A percentile compares a stretch with the other conserved stretches of the same genome.
Conservation (phyloP, 169 alveolate species). For the Eimeria zaria region DNA sequence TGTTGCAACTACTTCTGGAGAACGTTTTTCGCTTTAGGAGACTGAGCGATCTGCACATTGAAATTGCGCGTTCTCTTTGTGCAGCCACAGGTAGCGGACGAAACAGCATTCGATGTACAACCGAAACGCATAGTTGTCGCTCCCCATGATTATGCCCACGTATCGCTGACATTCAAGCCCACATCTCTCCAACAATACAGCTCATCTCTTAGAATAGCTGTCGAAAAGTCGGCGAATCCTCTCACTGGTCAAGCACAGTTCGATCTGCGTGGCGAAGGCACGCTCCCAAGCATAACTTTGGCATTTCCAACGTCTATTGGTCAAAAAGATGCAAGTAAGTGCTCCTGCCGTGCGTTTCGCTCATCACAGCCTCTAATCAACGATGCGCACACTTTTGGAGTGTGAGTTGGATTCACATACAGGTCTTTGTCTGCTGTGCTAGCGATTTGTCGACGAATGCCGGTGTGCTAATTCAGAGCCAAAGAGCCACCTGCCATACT, state of each 20-base stretch:
- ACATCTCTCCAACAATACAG: slow-evolving; percentile 94
- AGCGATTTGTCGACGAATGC: neutral
- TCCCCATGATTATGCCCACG: slow-evolving; percentile 94
- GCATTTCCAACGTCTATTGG: slow-evolving; percentile 46
- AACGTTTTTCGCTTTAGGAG: neutral
- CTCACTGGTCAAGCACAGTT: slow-evolving; percentile 89
- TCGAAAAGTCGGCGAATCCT: slow-evolving; percentile 90
- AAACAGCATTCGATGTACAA: slow-evolving; percentile 93
- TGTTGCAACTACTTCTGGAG: neutral
- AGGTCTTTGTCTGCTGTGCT: neutral
- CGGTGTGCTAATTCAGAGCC: slow-evolving; percentile 7
- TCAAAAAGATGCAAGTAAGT: slow-evolving; percentile 42
- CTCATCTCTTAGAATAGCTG: slow-evolving; percentile 95
- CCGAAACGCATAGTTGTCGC: slow-evolving; percentile 93
- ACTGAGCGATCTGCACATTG: neutral
- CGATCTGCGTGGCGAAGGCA: slow-evolving; percentile 97
- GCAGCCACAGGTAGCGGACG: slow-evolving; percentile 88
- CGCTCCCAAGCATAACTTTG: slow-evolving; percentile 94
- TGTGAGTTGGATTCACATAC: neutral
- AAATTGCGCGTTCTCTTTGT: neutral
- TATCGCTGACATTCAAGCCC: slow-evolving; percentile 95
- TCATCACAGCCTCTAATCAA: neutral
- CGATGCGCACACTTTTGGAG: neutral
- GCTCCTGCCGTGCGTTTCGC: slow-evolving; percentile 87
- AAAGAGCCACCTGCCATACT: slow-evolving; percentile 87